Percentiles rank a stretch among this genome's conserved stretches.
Evolutionary conservation across 2,329 filamentous ascomycete species (phyloP).

Genomic region (Mycocentrospora acerina): DNA sequence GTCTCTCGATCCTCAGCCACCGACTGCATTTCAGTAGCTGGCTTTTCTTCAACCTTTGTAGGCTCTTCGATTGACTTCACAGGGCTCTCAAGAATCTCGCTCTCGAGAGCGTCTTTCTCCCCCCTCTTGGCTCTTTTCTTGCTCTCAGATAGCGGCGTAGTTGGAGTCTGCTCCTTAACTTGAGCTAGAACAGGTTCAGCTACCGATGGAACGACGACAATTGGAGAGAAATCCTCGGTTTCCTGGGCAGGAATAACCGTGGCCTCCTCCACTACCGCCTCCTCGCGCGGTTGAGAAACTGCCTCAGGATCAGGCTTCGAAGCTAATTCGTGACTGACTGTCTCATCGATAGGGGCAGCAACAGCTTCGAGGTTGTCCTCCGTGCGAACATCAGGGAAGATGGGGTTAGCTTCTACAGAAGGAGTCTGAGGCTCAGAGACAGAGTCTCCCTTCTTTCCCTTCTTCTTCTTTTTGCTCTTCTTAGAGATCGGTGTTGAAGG

Average conservation of each 20-base stretch:
- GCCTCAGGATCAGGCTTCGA: neutral
- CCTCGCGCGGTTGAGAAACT: neutral
- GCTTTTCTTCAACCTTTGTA: neutral
- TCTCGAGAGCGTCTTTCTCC: slow-evolving; percentile 15
- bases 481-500: slow-evolving; percentile 14
- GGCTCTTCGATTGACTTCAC: slow-evolving; percentile 8
- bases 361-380: neutral
- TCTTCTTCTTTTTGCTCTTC: slow-evolving; percentile 33
- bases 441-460: slow-evolving; percentile 25
- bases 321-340: neutral
- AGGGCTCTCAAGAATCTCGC: slow-evolving; percentile 3
- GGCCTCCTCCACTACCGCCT: neutral
- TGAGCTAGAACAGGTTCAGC: slow-evolving; percentile 1
- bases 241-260: neutral
- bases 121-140: slow-evolving; percentile 28
- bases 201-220: neutral
- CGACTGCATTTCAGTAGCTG: neutral
- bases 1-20: neutral
- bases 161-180: slow-evolving; percentile 1
- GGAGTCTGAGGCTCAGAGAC: slow-evolving; percentile 21
- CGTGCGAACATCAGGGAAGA: slow-evolving; percentile 3
- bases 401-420: neutral
- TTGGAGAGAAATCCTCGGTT: neutral
- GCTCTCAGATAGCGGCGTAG: slow-evolving; percentile 19
- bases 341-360: slow-evolving; percentile 1